Evolutionary conservation across 139 green algal species (phyloP), one percentile per base, ranked within the genome.

Genomic region (Coccomyxa sp.): DNA sequence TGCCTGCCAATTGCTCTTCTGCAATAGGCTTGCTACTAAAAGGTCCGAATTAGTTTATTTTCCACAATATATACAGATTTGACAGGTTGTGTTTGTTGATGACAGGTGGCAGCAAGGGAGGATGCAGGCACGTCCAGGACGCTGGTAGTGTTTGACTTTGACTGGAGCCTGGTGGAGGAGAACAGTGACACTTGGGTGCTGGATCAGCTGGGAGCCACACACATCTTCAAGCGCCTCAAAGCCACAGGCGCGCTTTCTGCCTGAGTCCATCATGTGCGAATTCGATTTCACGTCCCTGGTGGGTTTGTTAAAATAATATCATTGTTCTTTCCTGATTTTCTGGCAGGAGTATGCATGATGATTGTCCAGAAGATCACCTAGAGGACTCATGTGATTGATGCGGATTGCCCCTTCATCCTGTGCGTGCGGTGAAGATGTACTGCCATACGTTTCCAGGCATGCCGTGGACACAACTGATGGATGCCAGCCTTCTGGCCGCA

Each of bases 131-230:
- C 38, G 38, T 51, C 38, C 38, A 51, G 38, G 38, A 51, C 38
- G 38, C 81, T 90, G 68, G 30, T 85, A 15, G 76, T 80, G 30
- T 89, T 66, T 10, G 87, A 90, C 66, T 90, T 89, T 85, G 87
- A 90, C 31, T 90, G 87, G 87, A 80, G 57, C 58, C 57, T 90
- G 79, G 31, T 89, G 0, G 87, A 90, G 77, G 87, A 87, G 71
- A 90, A 90, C 79, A 87, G 81, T 67, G 88, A 91, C 68, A 91
- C 86, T 4, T 89, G 58, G 16, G 81, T 91, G 13, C 45, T 91
- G 12, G n/a, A 86, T 58, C 13, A 67, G n/a, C 77, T 89, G 45
- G 79, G 82, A 14, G 82, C 74, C 23, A 59, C 14, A 58, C 23
- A 32, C 25, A 59, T 25, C 60, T 82, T 82, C 38, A 15, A 77